These are phyloP conservation scores for Ligustrum vulgare DNA, from an alignment of 257 asterid genomes.

Conservation along the genomic window DNA sequence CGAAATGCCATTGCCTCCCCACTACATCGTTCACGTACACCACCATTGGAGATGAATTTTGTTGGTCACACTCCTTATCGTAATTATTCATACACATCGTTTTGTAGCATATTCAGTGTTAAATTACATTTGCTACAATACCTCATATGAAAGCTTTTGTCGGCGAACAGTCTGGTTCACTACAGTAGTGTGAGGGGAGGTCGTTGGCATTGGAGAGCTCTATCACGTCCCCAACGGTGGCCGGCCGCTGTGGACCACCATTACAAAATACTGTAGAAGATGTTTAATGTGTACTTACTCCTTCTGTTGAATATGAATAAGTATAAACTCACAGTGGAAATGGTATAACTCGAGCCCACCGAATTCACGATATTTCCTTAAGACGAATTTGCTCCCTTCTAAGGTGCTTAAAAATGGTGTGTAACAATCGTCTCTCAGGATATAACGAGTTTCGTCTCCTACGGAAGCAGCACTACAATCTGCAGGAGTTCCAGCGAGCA, in stretches of 20 bases:
- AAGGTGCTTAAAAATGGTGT: too few relatives aligned
- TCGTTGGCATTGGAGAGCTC: conserved; percentile 32
- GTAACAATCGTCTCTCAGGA: too few relatives aligned
- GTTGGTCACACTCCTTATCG: conserved; percentile 76
- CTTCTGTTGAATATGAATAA: too few relatives aligned
- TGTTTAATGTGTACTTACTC: too few relatives aligned
- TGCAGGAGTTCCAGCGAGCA: too few relatives aligned
- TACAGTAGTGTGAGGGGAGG: conserved; percentile 34
- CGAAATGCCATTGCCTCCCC: conserved; percentile 73
- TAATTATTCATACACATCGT: conserved; percentile 45
- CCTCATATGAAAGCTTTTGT: conserved; percentile 55
- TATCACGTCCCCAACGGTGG: conserved; percentile 5
- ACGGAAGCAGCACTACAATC: too few relatives aligned
- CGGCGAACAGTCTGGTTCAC: conserved; percentile 60
- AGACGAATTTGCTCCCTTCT: too few relatives aligned
- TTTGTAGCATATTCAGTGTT: conserved; percentile 65
- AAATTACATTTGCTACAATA: conserved; percentile 56
- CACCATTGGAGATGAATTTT: too few relatives aligned
- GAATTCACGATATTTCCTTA: too few relatives aligned
- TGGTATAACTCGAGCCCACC: too few relatives aligned
- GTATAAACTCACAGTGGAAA: too few relatives aligned
- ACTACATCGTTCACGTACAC: conserved; percentile 31
- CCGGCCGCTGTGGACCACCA: conserved; percentile 23
- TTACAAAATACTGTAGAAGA: conserved; percentile 25
- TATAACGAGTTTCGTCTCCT: too few relatives aligned